Percentiles rank a stretch among this genome's conserved stretches.
phyloP scores from a whole-genome alignment of 306 rosid species.

The Castanea sativa region DNA sequence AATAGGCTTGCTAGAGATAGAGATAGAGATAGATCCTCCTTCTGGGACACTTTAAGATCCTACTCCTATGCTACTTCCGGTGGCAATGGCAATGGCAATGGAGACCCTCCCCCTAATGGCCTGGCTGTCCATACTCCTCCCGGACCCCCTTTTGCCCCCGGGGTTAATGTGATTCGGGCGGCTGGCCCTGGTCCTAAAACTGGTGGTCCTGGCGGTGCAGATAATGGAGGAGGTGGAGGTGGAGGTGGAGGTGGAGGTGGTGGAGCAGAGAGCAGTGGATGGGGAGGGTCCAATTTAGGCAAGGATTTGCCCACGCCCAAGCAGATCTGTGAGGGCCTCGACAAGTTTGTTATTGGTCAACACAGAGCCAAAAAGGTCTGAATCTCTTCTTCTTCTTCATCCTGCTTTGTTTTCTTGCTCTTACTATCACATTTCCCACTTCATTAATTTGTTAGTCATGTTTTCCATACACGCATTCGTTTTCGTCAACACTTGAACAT shows the following conservation, averaged over 20 bases:
- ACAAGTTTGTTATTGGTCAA: conserved; percentile 95
- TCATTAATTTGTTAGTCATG: background rate
- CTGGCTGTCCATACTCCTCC: conserved; percentile 89
- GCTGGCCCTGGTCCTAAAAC: conserved; percentile 37
- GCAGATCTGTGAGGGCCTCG: conserved; percentile 88
- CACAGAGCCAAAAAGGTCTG: conserved; percentile 84
- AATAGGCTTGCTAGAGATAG: conserved; percentile 23
- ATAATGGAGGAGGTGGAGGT: conserved; percentile 29
- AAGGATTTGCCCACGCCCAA: conserved; percentile 90
- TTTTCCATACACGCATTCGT: background rate
- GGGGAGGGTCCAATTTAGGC: conserved; percentile 97
- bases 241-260: conserved; percentile 39
- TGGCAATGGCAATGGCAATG: conserved; percentile 77
- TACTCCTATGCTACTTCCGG: conserved; percentile 25
- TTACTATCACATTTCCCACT: background rate
- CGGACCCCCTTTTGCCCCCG: conserved; percentile 87
- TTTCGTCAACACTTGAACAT: background rate
- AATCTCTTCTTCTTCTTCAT: background rate
- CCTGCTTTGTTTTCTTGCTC: background rate
- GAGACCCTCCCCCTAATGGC: conserved; percentile 52
- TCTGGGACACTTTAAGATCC: conserved; percentile 60
- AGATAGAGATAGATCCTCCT: conserved; percentile 30
- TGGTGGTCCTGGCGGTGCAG: conserved; percentile 25
- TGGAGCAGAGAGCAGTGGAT: conserved; percentile 47
- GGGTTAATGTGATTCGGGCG: conserved; percentile 66